Base-by-base conservation (phyloP, 2,329 filamentous ascomycete species). In the Falciphora oryzae region DNA sequence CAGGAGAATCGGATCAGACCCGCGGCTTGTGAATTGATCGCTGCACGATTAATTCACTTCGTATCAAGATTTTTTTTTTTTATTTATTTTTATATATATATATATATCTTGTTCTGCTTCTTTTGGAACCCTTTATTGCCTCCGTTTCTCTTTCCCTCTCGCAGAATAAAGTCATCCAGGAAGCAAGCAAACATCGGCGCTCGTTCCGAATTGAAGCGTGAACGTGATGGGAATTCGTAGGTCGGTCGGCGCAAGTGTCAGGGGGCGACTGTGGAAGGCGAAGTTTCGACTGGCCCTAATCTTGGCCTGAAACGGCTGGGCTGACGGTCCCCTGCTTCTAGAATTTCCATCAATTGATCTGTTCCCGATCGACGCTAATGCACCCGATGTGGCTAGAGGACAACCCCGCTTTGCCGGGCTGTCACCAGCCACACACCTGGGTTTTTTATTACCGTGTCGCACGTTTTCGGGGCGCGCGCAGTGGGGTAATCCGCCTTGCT, bases 371-470 rank as follows among this genome's bases (percentile, higher is more conserved):
- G 61, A 35, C 61, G 61, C 61, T 63, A 63, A 63, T 63, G 61
- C 61, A 63, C 50, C 50, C 18, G 29, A 57, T 63, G 61, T 57
- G 61, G 61, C 50, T 35, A n/a, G 29, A 57, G 44, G 18, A 11
- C 18, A n/a, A 53, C 44, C 44, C 44, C 44, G 44, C 44, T 14
- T 14, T 22, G 32, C 14, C n/a, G 27, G 25, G 59, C 35, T 7
- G 14, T 25, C 38, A 64, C 50, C 60, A 66, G 66, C 66, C 66
- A 59, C 67, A 67, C 65, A 64, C 59, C 14, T 44, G 38, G 38
- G 38, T 3, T 44, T 44, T 44, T 44, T 18, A 3, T 44, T 44
- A 22, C 38, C 38, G 38, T 44, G 44, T 53, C 44, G 44, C 44
- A 13, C 6, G 44, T 53, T 53, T n/a, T 13, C n/a, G 31, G 6